These are phyloP conservation scores for Colletotrichum sp. DNA, from an alignment of 2,329 filamentous ascomycete genomes.

Conservation along the genomic window DNA sequence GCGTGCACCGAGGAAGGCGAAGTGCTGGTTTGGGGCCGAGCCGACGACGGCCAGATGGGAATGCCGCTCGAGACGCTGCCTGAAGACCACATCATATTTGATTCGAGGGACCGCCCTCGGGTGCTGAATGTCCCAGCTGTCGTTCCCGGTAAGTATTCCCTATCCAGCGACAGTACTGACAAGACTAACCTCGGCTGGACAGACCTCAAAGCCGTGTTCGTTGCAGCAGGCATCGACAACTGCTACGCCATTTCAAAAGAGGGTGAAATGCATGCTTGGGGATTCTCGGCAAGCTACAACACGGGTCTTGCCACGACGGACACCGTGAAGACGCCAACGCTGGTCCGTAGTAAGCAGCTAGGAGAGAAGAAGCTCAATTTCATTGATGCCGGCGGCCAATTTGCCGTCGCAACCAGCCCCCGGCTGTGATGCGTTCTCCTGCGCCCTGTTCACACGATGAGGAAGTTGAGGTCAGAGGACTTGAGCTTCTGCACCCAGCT, in stretches of 20 bases:
- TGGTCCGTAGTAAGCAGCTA: not conserved
- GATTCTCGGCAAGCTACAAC: constrained; percentile 6
- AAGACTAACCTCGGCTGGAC: not conserved
- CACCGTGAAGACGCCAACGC: constrained; percentile 67
- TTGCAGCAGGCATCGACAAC: constrained; percentile 31
- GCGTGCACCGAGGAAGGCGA: constrained; percentile 45
- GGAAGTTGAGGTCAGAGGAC: constrained; percentile 44
- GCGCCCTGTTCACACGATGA: constrained; percentile 41
- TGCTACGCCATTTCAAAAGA: not conserved
- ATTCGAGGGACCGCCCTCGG: constrained; percentile 66
- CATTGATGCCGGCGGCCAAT: constrained; percentile 12
- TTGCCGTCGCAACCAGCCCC: constrained; percentile 3
- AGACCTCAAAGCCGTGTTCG: constrained; percentile 31
- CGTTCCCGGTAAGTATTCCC: constrained; percentile 25
- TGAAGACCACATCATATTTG: constrained; percentile 62
- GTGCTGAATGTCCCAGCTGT: constrained; percentile 58
- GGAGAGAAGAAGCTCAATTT: not conserved
- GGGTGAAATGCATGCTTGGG: constrained; percentile 5
- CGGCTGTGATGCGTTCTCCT: not conserved
- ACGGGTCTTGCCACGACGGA: constrained; percentile 46
- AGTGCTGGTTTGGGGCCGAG: constrained; percentile 52
- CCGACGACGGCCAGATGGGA: constrained; percentile 59
- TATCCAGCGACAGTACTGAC: accelerated
- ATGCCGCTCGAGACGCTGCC: constrained; percentile 56
- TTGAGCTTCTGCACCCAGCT: constrained; percentile 52